Conservation (phyloP, 2,329 filamentous ascomycete species). For the Laburnicola sp. region DNA sequence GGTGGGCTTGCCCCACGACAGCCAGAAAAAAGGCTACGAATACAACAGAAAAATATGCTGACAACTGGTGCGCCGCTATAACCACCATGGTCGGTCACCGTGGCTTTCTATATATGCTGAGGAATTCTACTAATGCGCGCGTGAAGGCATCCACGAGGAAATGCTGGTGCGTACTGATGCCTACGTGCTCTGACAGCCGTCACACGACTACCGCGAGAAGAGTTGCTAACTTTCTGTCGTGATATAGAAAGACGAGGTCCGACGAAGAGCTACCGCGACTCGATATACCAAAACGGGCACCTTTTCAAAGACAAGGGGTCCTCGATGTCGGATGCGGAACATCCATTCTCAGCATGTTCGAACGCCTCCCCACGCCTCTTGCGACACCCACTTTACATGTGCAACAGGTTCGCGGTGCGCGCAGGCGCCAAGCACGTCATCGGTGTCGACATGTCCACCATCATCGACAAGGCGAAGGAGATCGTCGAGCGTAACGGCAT, state of each 20-base stretch:
- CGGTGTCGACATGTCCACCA: slow-evolving; percentile 99
- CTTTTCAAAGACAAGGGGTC: slow-evolving; percentile 87
- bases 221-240: slow-evolving; percentile 1
- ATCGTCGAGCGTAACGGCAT: slow-evolving; percentile 93
- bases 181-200: slow-evolving; percentile 12
- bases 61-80: slow-evolving; percentile 63
- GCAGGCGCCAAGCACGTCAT: slow-evolving; percentile 98
- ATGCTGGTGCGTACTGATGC: slow-evolving; percentile 75
- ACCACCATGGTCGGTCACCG: slow-evolving; percentile 81
- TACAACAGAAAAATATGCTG: slow-evolving; percentile 19
- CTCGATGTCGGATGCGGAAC: slow-evolving; percentile 98
- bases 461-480: slow-evolving; percentile 96
- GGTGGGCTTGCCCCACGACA: slow-evolving; percentile 56
- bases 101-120: slow-evolving; percentile 33
- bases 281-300: slow-evolving; percentile 96
- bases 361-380: slow-evolving; percentile 11
- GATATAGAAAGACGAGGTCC: slow-evolving; percentile 91
- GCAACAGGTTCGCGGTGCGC: slow-evolving; percentile 85
- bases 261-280: slow-evolving; percentile 96
- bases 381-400: slow-evolving; percentile 23
- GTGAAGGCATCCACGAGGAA: slow-evolving; percentile 88
- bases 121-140: slow-evolving; percentile 46
- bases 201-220: slow-evolving; percentile 1
- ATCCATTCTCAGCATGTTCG: slow-evolving; percentile 96
- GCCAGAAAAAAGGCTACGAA: slow-evolving; percentile 20